Evolutionary conservation across 1,284 basidiomycete genomes (phyloP), one percentile per base, ranked within the genome.

Genomic region (Leccinum fuscescens): DNA sequence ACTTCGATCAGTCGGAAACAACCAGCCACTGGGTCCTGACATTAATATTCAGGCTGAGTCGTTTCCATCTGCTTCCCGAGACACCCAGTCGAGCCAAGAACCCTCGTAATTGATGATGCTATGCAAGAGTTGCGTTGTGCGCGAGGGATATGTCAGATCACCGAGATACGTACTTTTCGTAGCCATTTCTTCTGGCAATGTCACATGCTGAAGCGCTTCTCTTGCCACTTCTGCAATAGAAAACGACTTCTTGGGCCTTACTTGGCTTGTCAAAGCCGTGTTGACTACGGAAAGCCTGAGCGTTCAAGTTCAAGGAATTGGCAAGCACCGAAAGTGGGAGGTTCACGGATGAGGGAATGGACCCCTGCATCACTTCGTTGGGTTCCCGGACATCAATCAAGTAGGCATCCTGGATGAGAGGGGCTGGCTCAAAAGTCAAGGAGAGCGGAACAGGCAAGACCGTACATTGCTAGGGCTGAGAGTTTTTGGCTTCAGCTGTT

Each of bases 301-400:
- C 76, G 54, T 81, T 75, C 59, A 91, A 77, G 65, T 86, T 80
- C 54, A 99, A 76, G 6, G 93, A 87, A 51, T 82, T 83, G 46
- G 86, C 78, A 57, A 99, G 83, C 20, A 83, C 82, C 4, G 92
- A 92, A 22, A 99, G 85, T 6, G 97, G 96, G 12, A 99, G 78
- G 74, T 96, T 96, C 69, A 99, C 94, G 5, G 96, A 86, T 11
- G 93, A 95, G 3, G 97, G 97, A 69, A 99, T 98, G 71, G 92
- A 92, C 29, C 97, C 96, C 74, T 96, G 92, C 3, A 90, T 84
- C 37, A 96, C 93, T 76, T 99, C 97, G 66, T 94, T 87, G 3
- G 90, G 91, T 75, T 99, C 97, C 33, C 97, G 89, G 6, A 99
- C 96, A 74, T 99, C 94, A 61, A 96, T 86, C 57, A 96, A 69